Percentiles rank a stretch among this genome's conserved stretches.
Evolutionary conservation across 192 early-diverging fungal genomes (phyloP).

Genomic region (Endogone sp.): DNA sequence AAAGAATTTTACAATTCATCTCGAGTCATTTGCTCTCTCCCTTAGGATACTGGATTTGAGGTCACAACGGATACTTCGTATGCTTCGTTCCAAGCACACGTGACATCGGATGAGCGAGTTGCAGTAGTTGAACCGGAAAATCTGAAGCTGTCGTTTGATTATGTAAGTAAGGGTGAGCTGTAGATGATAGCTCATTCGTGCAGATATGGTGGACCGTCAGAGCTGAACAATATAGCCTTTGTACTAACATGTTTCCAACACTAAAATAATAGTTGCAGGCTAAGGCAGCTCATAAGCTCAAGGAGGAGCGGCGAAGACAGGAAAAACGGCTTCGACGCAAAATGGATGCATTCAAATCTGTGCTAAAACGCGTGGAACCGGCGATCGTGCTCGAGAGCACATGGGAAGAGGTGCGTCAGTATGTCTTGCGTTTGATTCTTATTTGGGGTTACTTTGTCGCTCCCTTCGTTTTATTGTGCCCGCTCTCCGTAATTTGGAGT

Average conservation of each 20-base stretch:
- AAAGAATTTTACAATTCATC: no score
- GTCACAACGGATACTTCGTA: constrained; percentile 43
- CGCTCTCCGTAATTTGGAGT: no score
- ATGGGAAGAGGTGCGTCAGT: constrained; percentile 64
- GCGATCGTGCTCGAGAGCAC: constrained; percentile 48
- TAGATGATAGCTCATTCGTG: no score
- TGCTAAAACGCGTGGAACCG: constrained; percentile 65
- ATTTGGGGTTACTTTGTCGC: constrained; percentile 6
- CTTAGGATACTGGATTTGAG: constrained; percentile 39
- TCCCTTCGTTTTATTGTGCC: not conserved
- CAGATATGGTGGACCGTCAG: no score
- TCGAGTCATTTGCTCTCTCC: no score
- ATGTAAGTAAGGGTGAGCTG: no score
- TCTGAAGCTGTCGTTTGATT: constrained; percentile 46
- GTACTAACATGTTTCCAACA: no score
- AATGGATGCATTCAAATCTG: constrained; percentile 73
- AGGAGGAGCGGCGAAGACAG: constrained; percentile 69
- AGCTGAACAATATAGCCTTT: no score
- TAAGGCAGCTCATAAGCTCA: constrained; percentile 52
- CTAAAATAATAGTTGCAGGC: constrained; percentile 33
- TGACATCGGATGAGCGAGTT: constrained; percentile 29
- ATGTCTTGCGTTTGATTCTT: not conserved
- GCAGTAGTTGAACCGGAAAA: constrained; percentile 21
- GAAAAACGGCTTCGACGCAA: constrained; percentile 67
- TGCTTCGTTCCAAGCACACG: constrained; percentile 25